A percentile compares a stretch with the other conserved stretches of the same genome.
phyloP scores from a whole-genome alignment of 1,139 yeast genomes.

The Pneumocystis canis region DNA sequence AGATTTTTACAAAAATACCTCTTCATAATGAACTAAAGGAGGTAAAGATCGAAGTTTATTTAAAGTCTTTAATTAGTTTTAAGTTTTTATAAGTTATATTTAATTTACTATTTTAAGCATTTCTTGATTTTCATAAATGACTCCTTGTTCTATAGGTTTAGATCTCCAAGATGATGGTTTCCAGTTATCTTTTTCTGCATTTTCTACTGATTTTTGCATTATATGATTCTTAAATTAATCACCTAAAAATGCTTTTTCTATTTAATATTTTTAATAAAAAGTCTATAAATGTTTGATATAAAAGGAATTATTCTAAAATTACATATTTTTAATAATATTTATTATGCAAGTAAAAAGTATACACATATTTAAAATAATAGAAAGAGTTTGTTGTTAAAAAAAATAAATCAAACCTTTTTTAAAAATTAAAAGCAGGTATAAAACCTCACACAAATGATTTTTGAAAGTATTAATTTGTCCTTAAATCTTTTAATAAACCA shows the following conservation, averaged over 20 bases:
- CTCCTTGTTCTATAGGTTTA: slow-evolving; percentile 32
- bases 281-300: too few relatives aligned
- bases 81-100: neutral
- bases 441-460: neutral
- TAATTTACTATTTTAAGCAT: slow-evolving; percentile 22
- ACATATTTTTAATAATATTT: neutral
- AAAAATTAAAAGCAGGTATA: neutral
- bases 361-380: neutral
- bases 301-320: too few relatives aligned
- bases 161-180: slow-evolving; percentile 31
- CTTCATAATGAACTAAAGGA: slow-evolving; percentile 30
- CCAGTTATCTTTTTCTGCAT: slow-evolving; percentile 20
- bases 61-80: slow-evolving; percentile 20
- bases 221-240: neutral
- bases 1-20: slow-evolving; percentile 13
- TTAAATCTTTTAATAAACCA: neutral
- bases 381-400: neutral
- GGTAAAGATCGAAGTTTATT: slow-evolving; percentile 31
- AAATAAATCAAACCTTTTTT: neutral
- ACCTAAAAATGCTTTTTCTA: neutral
- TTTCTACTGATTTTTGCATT: neutral
- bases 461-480: neutral
- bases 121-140: slow-evolving; percentile 27
- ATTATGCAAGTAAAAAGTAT: neutral
- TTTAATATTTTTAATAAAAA: too few relatives aligned